Conservation (phyloP, 352 stramenopile species). For the Phytophthora multivora region DNA sequence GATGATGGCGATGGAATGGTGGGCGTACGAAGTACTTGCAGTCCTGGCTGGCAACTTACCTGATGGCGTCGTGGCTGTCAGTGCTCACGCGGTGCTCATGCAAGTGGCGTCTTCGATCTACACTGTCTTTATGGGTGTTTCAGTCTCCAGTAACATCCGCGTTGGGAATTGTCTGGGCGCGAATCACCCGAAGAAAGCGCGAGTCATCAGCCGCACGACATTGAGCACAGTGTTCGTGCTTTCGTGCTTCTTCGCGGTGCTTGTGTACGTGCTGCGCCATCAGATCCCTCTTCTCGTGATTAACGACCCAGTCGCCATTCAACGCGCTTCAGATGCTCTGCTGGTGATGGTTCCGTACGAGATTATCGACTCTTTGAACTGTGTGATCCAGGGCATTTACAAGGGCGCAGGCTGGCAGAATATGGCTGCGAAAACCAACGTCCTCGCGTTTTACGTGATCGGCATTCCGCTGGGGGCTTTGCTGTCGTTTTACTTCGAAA, state of each 20-base stretch:
- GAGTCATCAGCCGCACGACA: constrained; percentile 57
- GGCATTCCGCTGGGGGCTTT: constrained; percentile 72
- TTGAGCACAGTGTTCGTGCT: constrained; percentile 49
- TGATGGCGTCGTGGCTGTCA: constrained; percentile 73
- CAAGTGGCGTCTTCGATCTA: constrained; percentile 70
- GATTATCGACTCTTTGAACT: constrained; percentile 79
- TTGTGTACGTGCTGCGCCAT: constrained; percentile 49
- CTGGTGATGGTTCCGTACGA: constrained; percentile 76
- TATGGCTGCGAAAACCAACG: constrained; percentile 74
- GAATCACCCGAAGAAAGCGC: constrained; percentile 67
- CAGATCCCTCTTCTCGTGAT: constrained; percentile 60
- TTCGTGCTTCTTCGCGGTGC: constrained; percentile 39
- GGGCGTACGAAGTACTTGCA: constrained; percentile 76
- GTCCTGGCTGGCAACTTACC: constrained; percentile 71
- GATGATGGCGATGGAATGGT: constrained; percentile 83
- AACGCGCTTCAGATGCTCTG: constrained; percentile 53
- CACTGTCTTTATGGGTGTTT: constrained; percentile 74
- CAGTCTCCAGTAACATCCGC: constrained; percentile 72
- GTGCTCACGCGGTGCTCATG: constrained; percentile 74
- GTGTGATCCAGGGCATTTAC: constrained; percentile 80
- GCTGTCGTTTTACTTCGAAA: constrained; percentile 55
- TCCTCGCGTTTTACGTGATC: constrained; percentile 80
- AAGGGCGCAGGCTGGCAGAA: constrained; percentile 71
- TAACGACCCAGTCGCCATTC: constrained; percentile 52
- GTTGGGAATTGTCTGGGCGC: constrained; percentile 84